Evolutionary conservation across 2,329 filamentous ascomycete genomes (phyloP).

Genomic region (Zasmidium citrigriseum): DNA sequence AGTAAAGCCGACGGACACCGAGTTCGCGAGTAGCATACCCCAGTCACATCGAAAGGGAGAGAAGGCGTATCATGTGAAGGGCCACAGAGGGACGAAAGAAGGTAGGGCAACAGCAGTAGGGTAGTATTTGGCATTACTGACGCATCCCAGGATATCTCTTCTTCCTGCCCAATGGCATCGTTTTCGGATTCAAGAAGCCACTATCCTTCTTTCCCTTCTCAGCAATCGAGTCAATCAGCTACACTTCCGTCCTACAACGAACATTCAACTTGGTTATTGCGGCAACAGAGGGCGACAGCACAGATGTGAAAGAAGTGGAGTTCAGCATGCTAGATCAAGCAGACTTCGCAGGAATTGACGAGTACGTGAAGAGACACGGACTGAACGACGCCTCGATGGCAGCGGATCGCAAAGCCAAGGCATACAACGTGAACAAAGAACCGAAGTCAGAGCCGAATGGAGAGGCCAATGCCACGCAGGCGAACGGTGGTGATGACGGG

Average conservation of each 20-base stretch:
- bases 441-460: conserved; percentile 23
- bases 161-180: conserved; percentile 61
- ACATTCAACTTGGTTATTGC: conserved; percentile 66
- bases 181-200: conserved; percentile 68
- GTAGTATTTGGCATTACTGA: not conserved
- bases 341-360: conserved; percentile 63
- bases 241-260: conserved; percentile 64
- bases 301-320: conserved; percentile 55
- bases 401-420: conserved; percentile 60
- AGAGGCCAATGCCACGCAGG: conserved; percentile 12
- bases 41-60: conserved; percentile 64
- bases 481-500: conserved; percentile 23
- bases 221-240: conserved; percentile 60
- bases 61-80: conserved; percentile 65
- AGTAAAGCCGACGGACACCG: conserved; percentile 55
- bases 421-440: conserved; percentile 53
- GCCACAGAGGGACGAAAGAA: conserved; percentile 65
- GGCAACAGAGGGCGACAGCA: conserved; percentile 11
- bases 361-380: conserved; percentile 61
- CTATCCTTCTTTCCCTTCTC: conserved; percentile 63
- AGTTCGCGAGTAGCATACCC: conserved; percentile 61
- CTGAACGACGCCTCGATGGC: conserved; percentile 66
- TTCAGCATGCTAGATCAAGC: conserved; percentile 68
- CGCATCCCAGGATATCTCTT: conserved; percentile 58
- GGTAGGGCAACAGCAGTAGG: conserved; percentile 40